Base-by-base conservation (phyloP, 169 alveolate species). In the Babesia sp. region DNA sequence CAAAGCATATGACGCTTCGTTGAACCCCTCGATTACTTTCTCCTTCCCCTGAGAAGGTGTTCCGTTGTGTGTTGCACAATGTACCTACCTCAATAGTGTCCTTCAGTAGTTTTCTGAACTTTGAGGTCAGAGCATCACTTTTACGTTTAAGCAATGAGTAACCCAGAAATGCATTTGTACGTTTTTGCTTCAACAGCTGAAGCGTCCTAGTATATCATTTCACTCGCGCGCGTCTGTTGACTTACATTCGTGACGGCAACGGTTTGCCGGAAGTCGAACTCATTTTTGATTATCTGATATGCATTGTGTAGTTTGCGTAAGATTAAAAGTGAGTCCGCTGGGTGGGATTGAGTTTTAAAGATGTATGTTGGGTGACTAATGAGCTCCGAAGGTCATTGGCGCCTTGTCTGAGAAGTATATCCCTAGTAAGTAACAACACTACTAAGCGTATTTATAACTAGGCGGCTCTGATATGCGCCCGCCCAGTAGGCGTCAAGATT, bases 51-150 rank as follows among this genome's bases (percentile, higher is more conserved):
- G 71, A 33, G 36, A 8, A n/a, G 18, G 60, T 42, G 31, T n/a
- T 29, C 14, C 14, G 22, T 18, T 0, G 73, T 36, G 64, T 42
- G 36, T 4, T 26, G 20, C 5, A n/a, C n/a, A 5, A 6, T 39
- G 84, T 81, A 54, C 90, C 75, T 51, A 95, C 95, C 74, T 94
- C 93, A 26, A 95, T 86, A 50, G 96, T 93, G 59, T 93, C 96
- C 59, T 91, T 87, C 59, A 95, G 85, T 57, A 94, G 92, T 44
- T 93, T 96, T 68, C 96, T 91, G 84, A 95, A 96, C 61, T 91
- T 91, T 67, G 93, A 91, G 66, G 96, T 91, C 28, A 96, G 89
- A 12, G 98, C 99, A 77, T 96, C 99, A 39, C 98, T 92, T 84
- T 96, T 96, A 81, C 95, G 86, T 76, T 96, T 96, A 37, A 96